Evolutionary conservation across 306 rosid species (phyloP), one percentile per base, ranked within the genome.

Genomic region (Quercus engelmannii): DNA sequence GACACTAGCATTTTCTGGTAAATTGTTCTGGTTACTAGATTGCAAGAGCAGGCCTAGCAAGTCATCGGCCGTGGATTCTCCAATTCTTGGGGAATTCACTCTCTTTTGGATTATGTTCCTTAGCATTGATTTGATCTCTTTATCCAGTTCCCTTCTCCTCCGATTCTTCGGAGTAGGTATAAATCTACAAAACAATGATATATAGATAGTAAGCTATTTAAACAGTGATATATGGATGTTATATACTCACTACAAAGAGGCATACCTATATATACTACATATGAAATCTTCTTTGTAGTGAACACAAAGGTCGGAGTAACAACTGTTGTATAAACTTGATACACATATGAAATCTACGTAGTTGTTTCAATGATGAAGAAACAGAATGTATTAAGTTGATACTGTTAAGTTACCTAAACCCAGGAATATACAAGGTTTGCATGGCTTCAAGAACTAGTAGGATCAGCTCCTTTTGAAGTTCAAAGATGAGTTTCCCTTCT

Each of bases 361-460:
- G 6, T 59, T 25, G 25, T 23, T 4, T 13, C 17, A 59, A 23
- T 23, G 14, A 21, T n/a, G 8, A 58, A 57, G 3, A 21, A 58
- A 58, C 5, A 25, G 33, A 11, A 30, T 31, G 8, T 20, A 9
- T 38, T 9, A 26, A 17, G 6, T 33, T 14, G 57, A 23, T 28
- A 73, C 55, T 26, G 41, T 51, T 13, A 25, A 30, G 63, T 71
- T 51, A 87, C 92, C 92, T 85, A 80, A 83, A 87, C 51, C 90
- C 86, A 30, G 86, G 92, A 67, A 89, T 59, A 46, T 87, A 78
- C 2, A 81, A 10, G 55, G 86, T 85, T 58, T 77, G 81, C 89
- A 89, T 87, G 79, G 90, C 89, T 85, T 89, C 86, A 70, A 89
- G 26, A 23, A 83, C 80, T 31, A 85, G 85, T 68, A 46, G 6